Conservation (phyloP, 2,329 filamentous ascomycete species). For the Cladosporium austrohemisphaericum region DNA sequence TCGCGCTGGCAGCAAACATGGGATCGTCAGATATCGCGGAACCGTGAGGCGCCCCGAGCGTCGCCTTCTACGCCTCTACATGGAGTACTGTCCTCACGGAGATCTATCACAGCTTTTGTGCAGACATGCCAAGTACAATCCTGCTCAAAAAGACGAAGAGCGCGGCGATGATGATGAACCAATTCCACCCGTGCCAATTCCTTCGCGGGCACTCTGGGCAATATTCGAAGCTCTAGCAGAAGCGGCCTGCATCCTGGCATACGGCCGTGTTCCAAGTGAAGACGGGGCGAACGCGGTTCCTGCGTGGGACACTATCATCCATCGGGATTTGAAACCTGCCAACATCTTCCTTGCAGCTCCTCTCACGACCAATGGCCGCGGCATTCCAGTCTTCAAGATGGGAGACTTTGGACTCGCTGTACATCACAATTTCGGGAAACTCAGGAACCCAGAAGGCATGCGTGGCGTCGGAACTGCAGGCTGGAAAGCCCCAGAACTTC, state of each 20-base stretch:
- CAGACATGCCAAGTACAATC: background rate
- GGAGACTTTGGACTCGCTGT: background rate
- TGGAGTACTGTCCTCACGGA: constrained; percentile 1
- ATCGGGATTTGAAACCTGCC: constrained; percentile 17
- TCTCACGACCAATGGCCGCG: background rate
- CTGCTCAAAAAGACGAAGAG: background rate
- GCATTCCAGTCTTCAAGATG: background rate
- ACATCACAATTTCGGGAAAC: background rate
- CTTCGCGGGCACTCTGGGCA: background rate
- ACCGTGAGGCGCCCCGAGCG: too few relatives aligned
- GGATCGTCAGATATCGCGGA: background rate
- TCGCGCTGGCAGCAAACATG: background rate
- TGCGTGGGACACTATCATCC: constrained; percentile 17
- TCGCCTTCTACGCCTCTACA: background rate
- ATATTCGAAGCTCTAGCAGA: background rate
- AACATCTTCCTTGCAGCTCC: constrained; percentile 16
- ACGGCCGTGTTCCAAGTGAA: background rate
- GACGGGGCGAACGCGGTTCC: background rate
- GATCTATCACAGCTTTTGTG: background rate
- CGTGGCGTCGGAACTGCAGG: background rate
- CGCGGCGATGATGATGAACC: background rate
- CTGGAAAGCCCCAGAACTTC: background rate
- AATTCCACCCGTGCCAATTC: background rate
- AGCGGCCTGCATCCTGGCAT: background rate
- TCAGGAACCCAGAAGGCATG: background rate